Conservation (phyloP, 2,329 filamentous ascomycete genomes). For the Fusarium buharicum region DNA sequence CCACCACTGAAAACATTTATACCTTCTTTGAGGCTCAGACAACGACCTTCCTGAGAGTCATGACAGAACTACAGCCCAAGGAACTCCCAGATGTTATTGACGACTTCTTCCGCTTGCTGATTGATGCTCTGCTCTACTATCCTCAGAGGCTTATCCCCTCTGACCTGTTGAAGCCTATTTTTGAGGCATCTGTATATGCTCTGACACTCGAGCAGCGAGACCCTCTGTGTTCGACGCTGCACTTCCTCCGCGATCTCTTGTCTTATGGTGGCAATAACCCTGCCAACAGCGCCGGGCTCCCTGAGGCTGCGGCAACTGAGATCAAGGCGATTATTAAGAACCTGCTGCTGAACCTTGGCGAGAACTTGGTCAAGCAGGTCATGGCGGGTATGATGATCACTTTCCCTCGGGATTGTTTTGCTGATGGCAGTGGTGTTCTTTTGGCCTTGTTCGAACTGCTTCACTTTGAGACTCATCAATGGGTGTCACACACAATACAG, state of each 20-base stretch:
- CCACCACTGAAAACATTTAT: slow-evolving; percentile 89
- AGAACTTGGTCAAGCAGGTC: slow-evolving; percentile 84
- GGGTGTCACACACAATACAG: slow-evolving; percentile 85
- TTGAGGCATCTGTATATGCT: slow-evolving; percentile 86
- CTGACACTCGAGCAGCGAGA: slow-evolving; percentile 91
- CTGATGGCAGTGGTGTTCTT: slow-evolving; percentile 92
- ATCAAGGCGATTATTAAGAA: slow-evolving; percentile 78
- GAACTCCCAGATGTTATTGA: slow-evolving; percentile 89
- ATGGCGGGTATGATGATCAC: slow-evolving; percentile 99
- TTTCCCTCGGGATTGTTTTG: slow-evolving; percentile 94
- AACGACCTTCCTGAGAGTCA: slow-evolving; percentile 85
- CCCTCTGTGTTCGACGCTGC: slow-evolving; percentile 88
- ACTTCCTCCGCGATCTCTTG: slow-evolving; percentile 91
- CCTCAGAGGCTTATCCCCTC: slow-evolving; percentile 85
- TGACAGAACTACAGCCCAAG: slow-evolving; percentile 80
- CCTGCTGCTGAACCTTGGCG: slow-evolving; percentile 76
- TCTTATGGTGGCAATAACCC: slow-evolving; percentile 85
- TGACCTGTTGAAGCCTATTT: slow-evolving; percentile 80
- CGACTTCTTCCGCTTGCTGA: slow-evolving; percentile 93
- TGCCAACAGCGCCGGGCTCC: slow-evolving; percentile 68
- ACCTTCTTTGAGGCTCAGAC: slow-evolving; percentile 95
- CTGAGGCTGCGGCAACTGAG: slow-evolving; percentile 71
- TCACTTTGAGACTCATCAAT: slow-evolving; percentile 79
- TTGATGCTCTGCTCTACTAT: slow-evolving; percentile 93
- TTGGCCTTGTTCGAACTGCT: slow-evolving; percentile 88